These are phyloP conservation scores for Ceratocystis lukuohia DNA, from an alignment of 2,329 filamentous ascomycete species.

Conservation along the genomic window DNA sequence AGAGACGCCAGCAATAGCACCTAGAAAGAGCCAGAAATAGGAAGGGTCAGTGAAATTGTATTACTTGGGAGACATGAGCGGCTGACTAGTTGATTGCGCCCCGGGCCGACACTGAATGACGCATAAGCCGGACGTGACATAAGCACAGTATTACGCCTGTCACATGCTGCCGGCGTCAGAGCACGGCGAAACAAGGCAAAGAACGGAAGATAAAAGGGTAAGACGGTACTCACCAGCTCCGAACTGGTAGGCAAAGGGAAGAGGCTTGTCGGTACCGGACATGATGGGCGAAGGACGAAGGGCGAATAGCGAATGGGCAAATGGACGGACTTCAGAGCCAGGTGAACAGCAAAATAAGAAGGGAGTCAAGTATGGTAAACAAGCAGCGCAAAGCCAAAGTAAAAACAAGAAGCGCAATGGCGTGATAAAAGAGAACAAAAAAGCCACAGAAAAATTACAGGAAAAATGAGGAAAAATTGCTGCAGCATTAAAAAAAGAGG, in stretches of 20 bases:
- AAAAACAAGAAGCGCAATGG: neutral
- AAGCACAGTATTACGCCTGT: neutral
- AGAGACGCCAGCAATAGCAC: conserved; percentile 92
- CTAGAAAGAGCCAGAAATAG: conserved; percentile 28
- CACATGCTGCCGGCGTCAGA: conserved; percentile 4
- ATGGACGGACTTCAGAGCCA: neutral
- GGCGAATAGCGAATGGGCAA: conserved; percentile 15
- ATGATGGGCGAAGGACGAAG: conserved; percentile 34
- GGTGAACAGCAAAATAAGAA: neutral
- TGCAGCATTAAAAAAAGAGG: conserved; percentile 4
- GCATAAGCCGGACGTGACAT: neutral
- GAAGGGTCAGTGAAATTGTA: neutral
- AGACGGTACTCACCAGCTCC: conserved; percentile 51
- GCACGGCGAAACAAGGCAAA: neutral
- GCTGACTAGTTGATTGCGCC: neutral
- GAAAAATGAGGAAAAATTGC: neutral
- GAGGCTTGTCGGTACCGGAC: conserved; percentile 52
- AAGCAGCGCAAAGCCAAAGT: conserved; percentile 1
- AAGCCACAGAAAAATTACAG: conserved; percentile 3
- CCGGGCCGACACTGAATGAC: neutral
- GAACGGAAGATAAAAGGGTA: neutral
- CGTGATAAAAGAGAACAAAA: neutral
- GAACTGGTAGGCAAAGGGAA: conserved; percentile 92
- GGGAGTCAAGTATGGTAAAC: conserved; percentile 1
- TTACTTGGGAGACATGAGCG: neutral